These are phyloP conservation scores for Mucor lusitanicus DNA, from an alignment of 371 early-diverging fungal genomes.

Conservation along the genomic window DNA sequence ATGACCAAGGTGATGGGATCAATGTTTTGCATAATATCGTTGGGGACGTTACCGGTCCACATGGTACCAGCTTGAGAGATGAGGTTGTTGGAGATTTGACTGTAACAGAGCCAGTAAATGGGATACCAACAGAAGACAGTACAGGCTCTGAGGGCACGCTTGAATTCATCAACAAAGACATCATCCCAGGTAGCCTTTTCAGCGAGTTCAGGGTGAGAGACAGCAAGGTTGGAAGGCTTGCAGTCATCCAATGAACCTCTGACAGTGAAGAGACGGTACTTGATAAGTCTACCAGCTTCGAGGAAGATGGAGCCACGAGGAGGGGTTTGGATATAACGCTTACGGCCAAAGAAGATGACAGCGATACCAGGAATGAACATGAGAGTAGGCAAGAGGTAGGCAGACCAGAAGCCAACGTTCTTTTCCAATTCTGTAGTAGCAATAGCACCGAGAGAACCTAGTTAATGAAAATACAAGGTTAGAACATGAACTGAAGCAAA, in stretches of 20 bases:
- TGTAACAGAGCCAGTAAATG: conserved; percentile 79
- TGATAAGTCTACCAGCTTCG: conserved; percentile 37
- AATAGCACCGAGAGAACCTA: conserved; percentile 63
- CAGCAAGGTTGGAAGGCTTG: conserved; percentile 42
- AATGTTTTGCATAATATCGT: conserved; percentile 67
- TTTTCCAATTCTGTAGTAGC: conserved; percentile 60
- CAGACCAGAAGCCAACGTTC: conserved; percentile 66
- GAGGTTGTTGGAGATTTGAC: conserved; percentile 77
- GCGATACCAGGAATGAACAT: conserved; percentile 69
- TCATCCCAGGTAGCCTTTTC: conserved; percentile 63
- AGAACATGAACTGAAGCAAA: neutral
- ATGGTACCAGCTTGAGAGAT: conserved; percentile 75
- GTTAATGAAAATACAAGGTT: neutral
- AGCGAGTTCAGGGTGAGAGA: conserved; percentile 34
- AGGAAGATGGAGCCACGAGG: conserved; percentile 63
- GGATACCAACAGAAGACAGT: conserved; percentile 74
- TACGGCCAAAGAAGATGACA: conserved; percentile 62
- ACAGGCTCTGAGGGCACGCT: conserved; percentile 66
- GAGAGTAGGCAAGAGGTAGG: conserved; percentile 69
- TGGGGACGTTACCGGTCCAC: conserved; percentile 64
- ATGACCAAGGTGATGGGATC: conserved; percentile 71
- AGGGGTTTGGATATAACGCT: conserved; percentile 58
- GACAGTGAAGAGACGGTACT: conserved; percentile 23
- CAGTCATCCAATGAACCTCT: conserved; percentile 38
- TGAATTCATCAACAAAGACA: conserved; percentile 72